Evolutionary conservation across 169 alveolate species (phyloP).

Genomic region (Plasmodium vivax): DNA sequence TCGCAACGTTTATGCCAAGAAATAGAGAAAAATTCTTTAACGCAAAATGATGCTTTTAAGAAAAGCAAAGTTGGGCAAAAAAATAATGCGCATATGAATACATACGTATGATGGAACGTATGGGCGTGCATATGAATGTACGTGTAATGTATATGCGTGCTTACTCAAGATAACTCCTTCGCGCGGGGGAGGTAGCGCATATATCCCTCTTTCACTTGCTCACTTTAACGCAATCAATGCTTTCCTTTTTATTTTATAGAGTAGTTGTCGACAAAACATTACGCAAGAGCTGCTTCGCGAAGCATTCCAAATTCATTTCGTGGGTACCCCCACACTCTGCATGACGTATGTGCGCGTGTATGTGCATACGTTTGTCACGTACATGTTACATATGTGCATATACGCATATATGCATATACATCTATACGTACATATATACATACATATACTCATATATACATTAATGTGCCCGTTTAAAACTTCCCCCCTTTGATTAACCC

Average conservation of each 20-base stretch:
- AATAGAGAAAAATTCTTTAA: constrained; percentile 32
- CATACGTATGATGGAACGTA: not conserved
- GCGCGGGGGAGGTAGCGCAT: not conserved
- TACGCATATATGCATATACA: not conserved
- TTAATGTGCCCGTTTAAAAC: not conserved
- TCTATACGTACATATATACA: not conserved
- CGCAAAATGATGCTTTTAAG: constrained; percentile 13
- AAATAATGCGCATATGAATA: not conserved
- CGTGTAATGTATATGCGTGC: not conserved
- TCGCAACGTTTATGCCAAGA: not conserved
- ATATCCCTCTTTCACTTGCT: not conserved
- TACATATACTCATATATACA: not conserved
- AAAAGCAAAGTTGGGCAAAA: not conserved
- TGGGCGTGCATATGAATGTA: not conserved
- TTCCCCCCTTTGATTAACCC: not conserved
- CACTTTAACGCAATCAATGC: not conserved
- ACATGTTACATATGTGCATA: not conserved
- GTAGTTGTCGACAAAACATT: not conserved
- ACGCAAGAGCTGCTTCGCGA: not conserved
- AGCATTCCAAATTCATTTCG: not conserved
- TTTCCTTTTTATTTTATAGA: not conserved
- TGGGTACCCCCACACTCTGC: not conserved
- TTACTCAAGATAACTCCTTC: not conserved
- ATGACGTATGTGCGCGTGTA: not conserved
- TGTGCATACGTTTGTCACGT: not conserved